Base-by-base conservation (phyloP, 2,329 filamentous ascomycete genomes). In the Sclerotinia subarctica region DNA sequence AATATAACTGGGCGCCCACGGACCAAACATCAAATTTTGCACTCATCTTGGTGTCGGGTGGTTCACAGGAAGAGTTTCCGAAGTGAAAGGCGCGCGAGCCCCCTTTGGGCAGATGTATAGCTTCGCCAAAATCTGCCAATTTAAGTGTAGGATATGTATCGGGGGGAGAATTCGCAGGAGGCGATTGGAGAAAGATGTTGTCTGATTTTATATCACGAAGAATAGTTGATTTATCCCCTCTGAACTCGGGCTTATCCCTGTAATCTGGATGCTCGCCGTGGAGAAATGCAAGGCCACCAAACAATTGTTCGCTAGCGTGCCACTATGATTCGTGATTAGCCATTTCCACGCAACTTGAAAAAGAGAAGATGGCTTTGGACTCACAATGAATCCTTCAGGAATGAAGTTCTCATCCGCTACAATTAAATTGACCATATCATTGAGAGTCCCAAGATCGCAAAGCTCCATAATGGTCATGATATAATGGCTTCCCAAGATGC, bases 11-110 rank as follows among this genome's bases (percentile, higher is more conserved):
- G n/a, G 7, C 13, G 1, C 26, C 66, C 21, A 32, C 49, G 21
- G 35, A 64, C 66, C 66, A 68, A n/a, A 68, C 66, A 24, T 68
- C 66, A 10, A 13, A 68, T 46, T 68, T 68, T 7, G 51, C 42
- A 35, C 56, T 62, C 56, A 67, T 35, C 24, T 42, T 53, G 7
- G 21, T 5, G 15, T 67, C 65, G 5, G 65, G 65, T 32, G 65
- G 65, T 2, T 53, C 56, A 35, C 64, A 60, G 19, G n/a, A 21
- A 32, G 26, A 29, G 35, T 54, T 67, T 17, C 38, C 62, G 17
- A 44, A 53, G 19, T 32, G 1, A 2, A 29, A 32, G 19, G 17
- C 19, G 1, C 59, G 47, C n/a, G 47, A 21, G 32, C 58, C 66
- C 7, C 32, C 38, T 24, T 32, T 24, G 4, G 65, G 65, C 6